Evolutionary conservation across 768 basidiomycete species (phyloP), one percentile per base, ranked within the genome.

Genomic region (Russula dissimulans): DNA sequence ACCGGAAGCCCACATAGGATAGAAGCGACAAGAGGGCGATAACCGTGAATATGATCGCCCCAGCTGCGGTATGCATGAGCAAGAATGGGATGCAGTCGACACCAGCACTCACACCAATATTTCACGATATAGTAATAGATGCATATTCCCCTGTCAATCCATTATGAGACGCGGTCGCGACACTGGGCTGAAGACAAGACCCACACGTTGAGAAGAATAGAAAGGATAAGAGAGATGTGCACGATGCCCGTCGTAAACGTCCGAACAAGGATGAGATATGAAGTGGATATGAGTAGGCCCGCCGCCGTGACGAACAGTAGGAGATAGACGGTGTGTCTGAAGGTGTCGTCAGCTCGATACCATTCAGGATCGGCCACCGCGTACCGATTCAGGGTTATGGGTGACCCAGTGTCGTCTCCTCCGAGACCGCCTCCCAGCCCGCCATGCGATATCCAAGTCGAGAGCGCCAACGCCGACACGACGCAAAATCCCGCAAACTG

Each of bases 11-110:
- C 65, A 78, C 89, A 74, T 92, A 92, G 31, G 85, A 80, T 14
- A 92, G 68, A 8, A 91, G 70, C 1, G 88, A 90, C 56, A 93
- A 70, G 32, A 91, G 62, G 0, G 90, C 87, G 59, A 93, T 85
- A 58, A 92, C 71, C 2, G 88, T 87, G 76, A 91, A 91, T 60
- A 92, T 84, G 66, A 92, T 87, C 3, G 91, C 90, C 9, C 86
- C 89, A 50, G 87, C 86, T 88, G 68, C 4, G 17, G 43, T 15
- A 2, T 34, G 7, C 17, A 52, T 32, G 41, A 44, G 48, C 18
- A 26, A 39, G 49, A 29, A 18, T 15, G 10, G 8, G 9, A 14
- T n/a, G 17, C 1, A 18, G 5, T 44, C 45, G 12, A 50, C 17
- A 36, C 17, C 18, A 17, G 17, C 41, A 73, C 83, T 55, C 66